A percentile compares a stretch with the other conserved stretches of the same genome.
phyloP scores from a whole-genome alignment of 305 asterid genomes.

The Fraxinus ornus region DNA sequence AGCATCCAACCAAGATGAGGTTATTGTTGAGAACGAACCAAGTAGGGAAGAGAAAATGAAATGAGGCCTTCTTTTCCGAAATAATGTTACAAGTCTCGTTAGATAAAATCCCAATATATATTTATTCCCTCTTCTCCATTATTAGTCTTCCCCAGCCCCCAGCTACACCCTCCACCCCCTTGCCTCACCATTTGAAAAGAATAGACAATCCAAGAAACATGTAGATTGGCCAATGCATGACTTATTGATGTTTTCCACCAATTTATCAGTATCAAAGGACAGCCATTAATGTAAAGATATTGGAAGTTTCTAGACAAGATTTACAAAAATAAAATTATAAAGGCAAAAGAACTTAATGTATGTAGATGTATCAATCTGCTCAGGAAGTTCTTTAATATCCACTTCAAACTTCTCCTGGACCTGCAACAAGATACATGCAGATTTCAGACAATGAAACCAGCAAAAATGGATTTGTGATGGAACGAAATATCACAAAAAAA shows the following conservation, averaged over 20 bases:
- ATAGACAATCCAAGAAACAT: neutral
- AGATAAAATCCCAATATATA: too few species aligned
- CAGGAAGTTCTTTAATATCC: conserved; percentile 90
- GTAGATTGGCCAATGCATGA: neutral
- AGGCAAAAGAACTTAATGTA: conserved; percentile 54
- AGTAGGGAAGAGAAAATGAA: neutral
- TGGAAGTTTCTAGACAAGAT: neutral
- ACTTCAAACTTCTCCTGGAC: conserved; percentile 96
- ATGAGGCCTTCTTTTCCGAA: neutral
- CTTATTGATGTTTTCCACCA: neutral
- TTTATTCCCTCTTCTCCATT: too few species aligned
- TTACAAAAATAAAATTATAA: neutral
- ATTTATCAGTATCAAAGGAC: neutral
- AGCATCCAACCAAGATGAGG: neutral
- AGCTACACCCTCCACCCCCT: neutral
- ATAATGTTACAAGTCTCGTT: too few species aligned
- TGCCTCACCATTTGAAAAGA: neutral
- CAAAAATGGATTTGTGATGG: neutral
- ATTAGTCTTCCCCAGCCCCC: neutral
- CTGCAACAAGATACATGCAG: conserved; percentile 31
- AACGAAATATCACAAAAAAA: neutral
- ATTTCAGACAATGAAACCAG: conserved; percentile 6
- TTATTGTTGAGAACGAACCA: neutral
- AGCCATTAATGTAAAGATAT: neutral
- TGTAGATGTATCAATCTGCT: conserved; percentile 90